These are phyloP conservation scores for Scedosporium dehoogii DNA, from an alignment of 2,329 filamentous ascomycete genomes.

Conservation along the genomic window DNA sequence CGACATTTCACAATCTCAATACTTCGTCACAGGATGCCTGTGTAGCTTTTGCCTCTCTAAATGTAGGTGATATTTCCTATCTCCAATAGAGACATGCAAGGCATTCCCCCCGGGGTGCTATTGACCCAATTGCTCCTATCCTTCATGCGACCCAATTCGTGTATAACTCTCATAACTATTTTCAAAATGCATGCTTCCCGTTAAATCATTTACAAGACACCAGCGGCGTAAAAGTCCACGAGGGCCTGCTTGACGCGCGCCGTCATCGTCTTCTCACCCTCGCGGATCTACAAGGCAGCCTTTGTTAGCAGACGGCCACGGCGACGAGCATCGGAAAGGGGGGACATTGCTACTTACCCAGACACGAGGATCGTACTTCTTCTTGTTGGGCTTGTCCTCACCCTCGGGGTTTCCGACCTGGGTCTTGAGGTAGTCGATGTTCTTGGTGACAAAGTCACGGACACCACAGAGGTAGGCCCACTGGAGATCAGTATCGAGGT, in stretches of 20 bases:
- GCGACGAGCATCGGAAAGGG: background rate
- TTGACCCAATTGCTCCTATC: background rate
- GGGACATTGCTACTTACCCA: constrained; percentile 49
- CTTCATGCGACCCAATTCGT: constrained; percentile 2
- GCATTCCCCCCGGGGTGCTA: background rate
- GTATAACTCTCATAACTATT: background rate
- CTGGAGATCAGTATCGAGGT: constrained; percentile 97
- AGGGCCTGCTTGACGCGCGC: constrained; percentile 71
- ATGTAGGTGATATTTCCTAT: background rate
- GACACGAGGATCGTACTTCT: constrained; percentile 69
- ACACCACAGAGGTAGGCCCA: constrained; percentile 88
- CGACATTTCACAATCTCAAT: background rate
- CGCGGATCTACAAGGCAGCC: constrained; percentile 33
- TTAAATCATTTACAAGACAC: constrained; percentile 52
- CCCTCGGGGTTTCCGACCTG: constrained; percentile 94
- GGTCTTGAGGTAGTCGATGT: constrained; percentile 86
- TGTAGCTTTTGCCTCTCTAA: background rate
- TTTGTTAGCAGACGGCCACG: background rate
- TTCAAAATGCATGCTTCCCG: constrained; percentile 1
- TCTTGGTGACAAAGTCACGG: constrained; percentile 86
- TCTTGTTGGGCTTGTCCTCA: constrained; percentile 98
- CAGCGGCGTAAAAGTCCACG: constrained; percentile 81
- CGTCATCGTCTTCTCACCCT: constrained; percentile 96
- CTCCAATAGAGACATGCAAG: background rate
- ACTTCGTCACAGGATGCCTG: too few relatives aligned